Evolutionary conservation across 2,329 filamentous ascomycete genomes (phyloP), one percentile per base, ranked within the genome.

Genomic region (Botryosphaeria dothidea): DNA sequence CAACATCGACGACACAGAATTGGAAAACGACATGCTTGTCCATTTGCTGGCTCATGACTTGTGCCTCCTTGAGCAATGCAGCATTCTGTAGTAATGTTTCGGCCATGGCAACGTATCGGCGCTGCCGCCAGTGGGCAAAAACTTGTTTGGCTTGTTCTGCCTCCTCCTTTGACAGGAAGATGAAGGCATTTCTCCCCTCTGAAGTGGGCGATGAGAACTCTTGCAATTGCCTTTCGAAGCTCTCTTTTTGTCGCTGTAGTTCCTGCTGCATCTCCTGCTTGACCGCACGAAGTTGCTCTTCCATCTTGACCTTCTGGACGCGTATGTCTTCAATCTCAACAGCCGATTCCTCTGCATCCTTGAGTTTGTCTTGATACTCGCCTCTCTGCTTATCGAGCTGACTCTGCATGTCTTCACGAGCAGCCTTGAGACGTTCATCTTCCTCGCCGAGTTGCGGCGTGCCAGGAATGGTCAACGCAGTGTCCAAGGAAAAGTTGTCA

Each of bases 21-120:
- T 99, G 95, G 75, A 99, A 98, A 21, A 94, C 90, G 8, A 97
- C 91, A 69, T 88, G 88, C 76, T 97, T 95, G 70, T 95, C 92
- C 81, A 99, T 91, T 72, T 96, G 92, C 71, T 97, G 94, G 80
- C 93, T 96, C 92, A 99, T 95, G 67, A 99, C 90, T 74, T 99
- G 95, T 1, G 95, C 95, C 78, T 99, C 95, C 76, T 99, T 99
- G 66, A 99, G 79, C 29, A 89, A 87, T 7, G 92, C 88, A 2
- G 94, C 94, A 75, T 96, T 90, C 73, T 96, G 93, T 51, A 99
- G 82, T 29, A 98, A 89, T 1, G 90, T 88, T 77, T 98, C 95
- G 3, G 94, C 93, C 92, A 99, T 97, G 64, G 90, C 89, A 65
- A 99, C 92, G 71, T 94, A 97, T 72, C 92, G 91, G 31, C 92